Evolutionary conservation across 1,284 basidiomycete species (phyloP).

Genomic region (Amylostereum chailletii): DNA sequence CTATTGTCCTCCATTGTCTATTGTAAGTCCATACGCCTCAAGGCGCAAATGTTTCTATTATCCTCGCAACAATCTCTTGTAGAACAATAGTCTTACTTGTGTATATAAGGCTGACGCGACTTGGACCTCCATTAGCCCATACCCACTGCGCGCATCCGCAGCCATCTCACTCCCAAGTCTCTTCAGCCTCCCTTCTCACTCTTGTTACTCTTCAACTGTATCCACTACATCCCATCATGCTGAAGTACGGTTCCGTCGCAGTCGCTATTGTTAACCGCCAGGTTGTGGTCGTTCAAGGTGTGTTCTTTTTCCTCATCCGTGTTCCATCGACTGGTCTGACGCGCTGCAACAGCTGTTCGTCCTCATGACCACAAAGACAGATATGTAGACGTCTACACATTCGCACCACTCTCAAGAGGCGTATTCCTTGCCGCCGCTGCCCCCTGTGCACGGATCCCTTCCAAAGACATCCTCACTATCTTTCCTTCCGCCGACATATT

Average conservation of each 20-base stretch:
- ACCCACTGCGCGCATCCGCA: not conserved
- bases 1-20: not conserved
- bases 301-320: slow-evolving; percentile 5
- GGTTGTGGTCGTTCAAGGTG: slow-evolving; percentile 59
- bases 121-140: not conserved
- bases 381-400: slow-evolving; percentile 56
- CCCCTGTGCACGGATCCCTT: slow-evolving; percentile 49
- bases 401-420: slow-evolving; percentile 49
- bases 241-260: slow-evolving; percentile 51
- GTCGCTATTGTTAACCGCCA: slow-evolving; percentile 58
- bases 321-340: not conserved
- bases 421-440: slow-evolving; percentile 49
- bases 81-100: not conserved
- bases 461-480: slow-evolving; percentile 45
- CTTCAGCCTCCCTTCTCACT: not conserved
- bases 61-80: not conserved
- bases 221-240: slow-evolving; percentile 20
- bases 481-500: slow-evolving; percentile 35
- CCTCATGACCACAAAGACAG: slow-evolving; percentile 42
- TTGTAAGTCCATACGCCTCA: not conserved
- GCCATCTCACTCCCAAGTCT: not conserved
- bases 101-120: not conserved
- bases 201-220: slow-evolving; percentile 1
- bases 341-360: slow-evolving; percentile 34
- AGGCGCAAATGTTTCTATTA: not conserved